These are phyloP conservation scores for Thuidium tamariscinum DNA, from an alignment of 225 moss, liverwort and hornwort species.

Conservation along the genomic window DNA sequence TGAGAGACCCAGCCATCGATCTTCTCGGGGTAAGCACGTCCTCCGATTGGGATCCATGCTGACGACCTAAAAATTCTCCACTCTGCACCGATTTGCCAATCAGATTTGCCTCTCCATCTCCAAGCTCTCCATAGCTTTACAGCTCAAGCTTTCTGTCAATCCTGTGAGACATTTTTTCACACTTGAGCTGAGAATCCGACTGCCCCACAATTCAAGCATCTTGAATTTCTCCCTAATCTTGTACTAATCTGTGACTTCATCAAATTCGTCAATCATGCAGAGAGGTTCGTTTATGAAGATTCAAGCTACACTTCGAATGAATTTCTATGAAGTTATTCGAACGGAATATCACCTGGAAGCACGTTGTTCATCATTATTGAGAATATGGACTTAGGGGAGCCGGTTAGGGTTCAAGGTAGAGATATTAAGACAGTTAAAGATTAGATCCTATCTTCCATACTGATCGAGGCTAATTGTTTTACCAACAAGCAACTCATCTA, in stretches of 20 bases:
- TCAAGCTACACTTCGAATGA: not conserved
- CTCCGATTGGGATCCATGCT: constrained; percentile 17
- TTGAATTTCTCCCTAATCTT: not conserved
- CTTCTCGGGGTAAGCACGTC: constrained; percentile 6
- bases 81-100: not conserved
- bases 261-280: not conserved
- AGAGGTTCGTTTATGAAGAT: not conserved
- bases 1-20: constrained; percentile 46
- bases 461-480: not conserved
- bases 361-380: not conserved
- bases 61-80: not conserved
- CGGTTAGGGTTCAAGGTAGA: not conserved
- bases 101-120: not conserved
- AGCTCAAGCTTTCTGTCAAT: not conserved
- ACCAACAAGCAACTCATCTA: not conserved
- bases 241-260: not conserved
- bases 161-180: not conserved
- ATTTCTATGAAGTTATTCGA: not conserved
- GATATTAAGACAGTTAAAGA: not conserved
- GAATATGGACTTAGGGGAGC: not conserved
- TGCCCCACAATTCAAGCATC: not conserved
- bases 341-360: not conserved
- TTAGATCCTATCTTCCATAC: not conserved
- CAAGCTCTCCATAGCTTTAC: not conserved
- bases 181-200: not conserved